These are phyloP conservation scores for Acacia melanoxylon DNA, from an alignment of 306 rosid species.

Conservation along the genomic window DNA sequence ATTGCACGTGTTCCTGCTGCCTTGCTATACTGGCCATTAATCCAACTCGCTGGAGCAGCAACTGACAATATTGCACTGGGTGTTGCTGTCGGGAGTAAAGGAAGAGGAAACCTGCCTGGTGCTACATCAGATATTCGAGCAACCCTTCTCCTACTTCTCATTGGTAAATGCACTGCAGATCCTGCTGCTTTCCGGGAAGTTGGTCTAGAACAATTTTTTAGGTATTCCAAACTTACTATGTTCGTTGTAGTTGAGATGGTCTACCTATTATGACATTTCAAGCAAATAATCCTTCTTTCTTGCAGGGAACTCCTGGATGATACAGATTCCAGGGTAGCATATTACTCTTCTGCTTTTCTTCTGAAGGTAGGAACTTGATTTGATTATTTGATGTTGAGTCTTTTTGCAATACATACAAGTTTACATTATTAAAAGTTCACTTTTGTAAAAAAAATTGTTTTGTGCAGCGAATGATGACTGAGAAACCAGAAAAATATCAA, in stretches of 20 bases:
- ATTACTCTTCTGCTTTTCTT: constrained; percentile 96
- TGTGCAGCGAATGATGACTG: constrained; percentile 95
- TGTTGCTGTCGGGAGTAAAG: constrained; percentile 98
- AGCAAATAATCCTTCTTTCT: constrained; percentile 24
- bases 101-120: constrained; percentile 96
- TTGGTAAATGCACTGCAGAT: constrained; percentile 96
- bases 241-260: constrained; percentile 1
- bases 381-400: constrained; percentile 19
- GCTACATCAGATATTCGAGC: constrained; percentile 96
- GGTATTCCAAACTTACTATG: constrained; percentile 50
- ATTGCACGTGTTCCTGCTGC: constrained; percentile 94
- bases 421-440: not conserved
- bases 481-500: constrained; percentile 93
- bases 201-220: constrained; percentile 85
- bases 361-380: constrained; percentile 71
- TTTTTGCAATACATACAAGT: constrained; percentile 1
- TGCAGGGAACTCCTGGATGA: constrained; percentile 94
- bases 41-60: constrained; percentile 98
- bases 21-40: constrained; percentile 88
- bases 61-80: constrained; percentile 93
- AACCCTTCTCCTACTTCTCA: constrained; percentile 83
- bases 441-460: constrained; percentile 28
- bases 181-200: constrained; percentile 83
- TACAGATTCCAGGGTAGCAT: constrained; percentile 97
- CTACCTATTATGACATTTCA: constrained; percentile 13